Percentiles rank a stretch among this genome's conserved stretches.
These are phyloP conservation scores for Lactarius akahatsu DNA, from an alignment of 768 basidiomycete genomes.

Conservation along the genomic window DNA sequence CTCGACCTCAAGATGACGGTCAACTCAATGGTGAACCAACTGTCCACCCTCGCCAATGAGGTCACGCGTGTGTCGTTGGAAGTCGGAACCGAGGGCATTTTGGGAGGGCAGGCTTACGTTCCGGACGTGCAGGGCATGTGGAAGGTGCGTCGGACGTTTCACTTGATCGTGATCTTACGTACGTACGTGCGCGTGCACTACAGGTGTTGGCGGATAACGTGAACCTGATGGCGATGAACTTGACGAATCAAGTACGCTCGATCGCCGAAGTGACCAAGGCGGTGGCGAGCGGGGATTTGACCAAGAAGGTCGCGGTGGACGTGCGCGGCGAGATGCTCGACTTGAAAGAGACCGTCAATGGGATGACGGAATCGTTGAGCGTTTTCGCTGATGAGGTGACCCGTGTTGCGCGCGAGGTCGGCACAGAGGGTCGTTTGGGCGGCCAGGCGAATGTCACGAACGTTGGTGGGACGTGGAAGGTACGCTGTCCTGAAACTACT, in stretches of 20 bases:
- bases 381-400: conserved; percentile 83
- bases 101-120: conserved; percentile 90
- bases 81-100: conserved; percentile 88
- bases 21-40: conserved; percentile 73
- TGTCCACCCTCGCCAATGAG: conserved; percentile 72
- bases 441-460: conserved; percentile 93
- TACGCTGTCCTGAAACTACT: conserved; percentile 26
- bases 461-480: conserved; percentile 96
- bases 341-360: conserved; percentile 90
- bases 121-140: conserved; percentile 94
- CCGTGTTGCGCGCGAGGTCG: conserved; percentile 93
- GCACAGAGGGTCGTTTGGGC: conserved; percentile 92
- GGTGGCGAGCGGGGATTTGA: conserved; percentile 89
- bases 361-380: conserved; percentile 87
- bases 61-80: conserved; percentile 92
- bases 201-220: conserved; percentile 74
- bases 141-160: conserved; percentile 55
- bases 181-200: not conserved
- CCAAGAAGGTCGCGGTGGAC: conserved; percentile 89
- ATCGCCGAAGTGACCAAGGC: conserved; percentile 95
- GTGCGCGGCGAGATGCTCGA: conserved; percentile 91
- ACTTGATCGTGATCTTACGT: not conserved
- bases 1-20: conserved; percentile 79
- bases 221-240: conserved; percentile 86
- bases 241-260: conserved; percentile 89